phyloP scores from a whole-genome alignment of 2,329 filamentous ascomycete genomes.

The Dactylellina parvicollis region DNA sequence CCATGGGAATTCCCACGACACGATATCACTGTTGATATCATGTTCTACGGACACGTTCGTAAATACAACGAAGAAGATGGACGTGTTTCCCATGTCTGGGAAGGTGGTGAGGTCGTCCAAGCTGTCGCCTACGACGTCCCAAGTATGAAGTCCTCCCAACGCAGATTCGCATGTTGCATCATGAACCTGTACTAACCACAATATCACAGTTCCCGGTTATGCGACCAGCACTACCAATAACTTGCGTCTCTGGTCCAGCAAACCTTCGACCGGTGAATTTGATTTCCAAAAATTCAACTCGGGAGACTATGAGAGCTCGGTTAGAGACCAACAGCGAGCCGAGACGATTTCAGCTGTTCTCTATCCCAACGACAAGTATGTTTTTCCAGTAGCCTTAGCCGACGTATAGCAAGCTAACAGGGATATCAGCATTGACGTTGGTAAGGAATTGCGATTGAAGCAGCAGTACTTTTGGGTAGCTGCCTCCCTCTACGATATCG shows the following conservation, averaged over 20 bases:
- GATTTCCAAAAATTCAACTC: conserved; percentile 99
- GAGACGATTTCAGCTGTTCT: conserved; percentile 98
- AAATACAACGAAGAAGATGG: conserved; percentile 81
- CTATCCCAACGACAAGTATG: conserved; percentile 83
- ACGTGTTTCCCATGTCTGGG: conserved; percentile 80
- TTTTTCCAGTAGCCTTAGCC: neutral
- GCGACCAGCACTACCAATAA: conserved; percentile 93
- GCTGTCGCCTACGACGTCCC: conserved; percentile 90
- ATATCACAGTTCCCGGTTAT: conserved; percentile 80
- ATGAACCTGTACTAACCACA: conserved; percentile 10
- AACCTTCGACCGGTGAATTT: conserved; percentile 95
- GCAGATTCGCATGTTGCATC: conserved; percentile 57
- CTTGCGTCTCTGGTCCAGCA: conserved; percentile 95
- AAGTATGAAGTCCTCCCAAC: conserved; percentile 58
- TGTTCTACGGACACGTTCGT: conserved; percentile 89
- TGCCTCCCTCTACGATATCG: conserved; percentile 93
- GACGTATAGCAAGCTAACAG: neutral
- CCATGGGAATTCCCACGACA: conserved; percentile 98
- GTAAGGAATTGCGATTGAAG: conserved; percentile 96
- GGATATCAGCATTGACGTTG: conserved; percentile 80
- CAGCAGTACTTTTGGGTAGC: conserved; percentile 99
- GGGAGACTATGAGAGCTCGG: conserved; percentile 96
- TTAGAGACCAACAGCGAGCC: conserved; percentile 97
- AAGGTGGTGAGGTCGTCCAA: conserved; percentile 89
- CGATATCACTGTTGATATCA: conserved; percentile 94